Evolutionary conservation across 495 filamentous ascomycete genomes (phyloP).

Genomic region (Xylaria scruposa): DNA sequence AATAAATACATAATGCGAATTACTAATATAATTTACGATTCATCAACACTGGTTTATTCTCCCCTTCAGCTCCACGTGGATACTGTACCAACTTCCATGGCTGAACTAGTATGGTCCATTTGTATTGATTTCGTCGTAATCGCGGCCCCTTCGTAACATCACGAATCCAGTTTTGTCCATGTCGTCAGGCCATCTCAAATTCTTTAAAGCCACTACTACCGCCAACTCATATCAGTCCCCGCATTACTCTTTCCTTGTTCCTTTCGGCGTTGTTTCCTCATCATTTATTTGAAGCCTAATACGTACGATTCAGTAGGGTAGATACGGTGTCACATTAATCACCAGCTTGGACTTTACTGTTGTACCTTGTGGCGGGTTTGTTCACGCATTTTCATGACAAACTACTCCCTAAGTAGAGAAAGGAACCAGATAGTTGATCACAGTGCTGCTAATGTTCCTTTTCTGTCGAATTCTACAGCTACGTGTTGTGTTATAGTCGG

Average conservation of each 20-base stretch:
- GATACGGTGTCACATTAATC: background rate
- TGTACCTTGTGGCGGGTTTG: background rate
- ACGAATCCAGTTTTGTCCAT: background rate
- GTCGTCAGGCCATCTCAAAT: background rate
- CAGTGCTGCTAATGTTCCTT: background rate
- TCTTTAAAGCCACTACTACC: background rate
- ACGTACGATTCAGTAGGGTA: background rate
- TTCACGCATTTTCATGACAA: background rate
- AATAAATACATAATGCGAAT: constrained; percentile 23
- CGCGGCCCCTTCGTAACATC: background rate
- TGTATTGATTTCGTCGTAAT: background rate
- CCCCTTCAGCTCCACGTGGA: too few relatives aligned
- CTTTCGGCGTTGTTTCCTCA: background rate
- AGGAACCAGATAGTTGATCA: background rate
- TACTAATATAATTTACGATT: constrained; percentile 23
- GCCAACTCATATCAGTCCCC: background rate
- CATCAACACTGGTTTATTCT: background rate
- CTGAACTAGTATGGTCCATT: background rate
- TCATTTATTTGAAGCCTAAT: background rate
- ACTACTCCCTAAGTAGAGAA: background rate
- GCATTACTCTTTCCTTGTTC: background rate
- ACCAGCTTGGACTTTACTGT: background rate
- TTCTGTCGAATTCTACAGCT: background rate
- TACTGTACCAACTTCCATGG: background rate
- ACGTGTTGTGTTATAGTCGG: too few relatives aligned